Base-by-base conservation (phyloP, 2,329 filamentous ascomycete genomes). In the Alternaria arborescens region DNA sequence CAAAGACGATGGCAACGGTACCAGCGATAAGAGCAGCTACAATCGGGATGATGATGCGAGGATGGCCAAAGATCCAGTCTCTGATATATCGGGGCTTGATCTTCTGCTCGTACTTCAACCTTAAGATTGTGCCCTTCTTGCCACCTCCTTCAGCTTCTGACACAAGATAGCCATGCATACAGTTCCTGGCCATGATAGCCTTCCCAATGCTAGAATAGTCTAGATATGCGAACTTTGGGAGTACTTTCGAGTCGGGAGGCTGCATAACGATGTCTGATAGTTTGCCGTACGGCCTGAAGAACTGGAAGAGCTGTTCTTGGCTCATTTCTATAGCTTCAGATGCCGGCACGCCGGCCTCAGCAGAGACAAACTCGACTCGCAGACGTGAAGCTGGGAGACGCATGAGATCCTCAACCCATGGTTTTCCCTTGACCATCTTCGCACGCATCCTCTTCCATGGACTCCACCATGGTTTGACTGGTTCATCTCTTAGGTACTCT, bases 361-460 rank as follows among this genome's bases (percentile, higher is more conserved):
- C 86, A 4, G 93, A 88, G 8, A 94, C 85, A 66, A 97, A 98
- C 73, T 98, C 94, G 22, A 97, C 88, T 68, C 88, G 91, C 38
- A 99, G 73, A 28, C 91, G 85, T 41, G 84, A 84, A 58, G 89
- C 92, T 0, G 95, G 95, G 52, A 93, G 89, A 7, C 93, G 87
- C 68, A 93, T 91, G 28, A 99, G 82, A 75, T 99, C 95, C 73
- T 98, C 95, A 3, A 98, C 86, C 95, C 95, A 99, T 0, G 95
- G 95, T 22, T 89, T 88, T 10, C 95, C 95, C 56, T 88, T 84
- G 3, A 99, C 95, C 7, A 93, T 81, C 24, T 88, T 89, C 2
- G 89, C 89, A 50, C 87, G 86, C 58, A 97, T 89, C 14, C 85
- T 88, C 4, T 89, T 88, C 66, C 97, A 89, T 0, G 93, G 93